These are phyloP conservation scores for Colletotrichum noveboracense DNA, from an alignment of 2,329 filamentous ascomycete genomes.

Conservation along the genomic window DNA sequence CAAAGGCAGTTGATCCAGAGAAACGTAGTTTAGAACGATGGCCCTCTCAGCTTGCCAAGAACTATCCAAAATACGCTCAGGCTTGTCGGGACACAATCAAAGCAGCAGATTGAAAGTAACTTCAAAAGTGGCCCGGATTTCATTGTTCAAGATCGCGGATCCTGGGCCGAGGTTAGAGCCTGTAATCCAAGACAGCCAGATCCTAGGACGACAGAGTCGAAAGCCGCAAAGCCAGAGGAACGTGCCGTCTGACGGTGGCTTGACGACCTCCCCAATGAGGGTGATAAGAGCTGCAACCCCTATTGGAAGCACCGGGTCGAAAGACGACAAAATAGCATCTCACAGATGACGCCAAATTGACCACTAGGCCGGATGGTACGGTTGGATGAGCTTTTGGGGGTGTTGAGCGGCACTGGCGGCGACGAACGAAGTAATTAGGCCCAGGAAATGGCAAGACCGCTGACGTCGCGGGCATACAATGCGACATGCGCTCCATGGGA, in stretches of 20 bases:
- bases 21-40: background rate
- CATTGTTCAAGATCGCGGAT: background rate
- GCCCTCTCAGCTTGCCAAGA: background rate
- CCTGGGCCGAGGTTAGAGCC: background rate
- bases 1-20: background rate
- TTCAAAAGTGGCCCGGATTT: background rate
- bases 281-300: constrained; percentile 1
- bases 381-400: background rate
- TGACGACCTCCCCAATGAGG: background rate
- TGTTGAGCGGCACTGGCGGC: constrained; percentile 10
- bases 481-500: background rate
- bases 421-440: background rate
- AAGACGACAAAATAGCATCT: background rate
- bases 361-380: background rate
- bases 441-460: background rate
- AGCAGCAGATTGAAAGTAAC: background rate
- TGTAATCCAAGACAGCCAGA: background rate
- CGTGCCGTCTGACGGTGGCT: background rate
- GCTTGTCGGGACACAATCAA: background rate
- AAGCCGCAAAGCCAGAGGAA: background rate
- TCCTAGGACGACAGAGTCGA: background rate
- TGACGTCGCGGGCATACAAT: constrained; percentile 3
- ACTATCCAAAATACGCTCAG: background rate
- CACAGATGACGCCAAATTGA: constrained; percentile 1
- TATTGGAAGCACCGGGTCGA: background rate